Conservation (phyloP, 2,329 filamentous ascomycete genomes). For the Rhynchosporium agropyri region DNA sequence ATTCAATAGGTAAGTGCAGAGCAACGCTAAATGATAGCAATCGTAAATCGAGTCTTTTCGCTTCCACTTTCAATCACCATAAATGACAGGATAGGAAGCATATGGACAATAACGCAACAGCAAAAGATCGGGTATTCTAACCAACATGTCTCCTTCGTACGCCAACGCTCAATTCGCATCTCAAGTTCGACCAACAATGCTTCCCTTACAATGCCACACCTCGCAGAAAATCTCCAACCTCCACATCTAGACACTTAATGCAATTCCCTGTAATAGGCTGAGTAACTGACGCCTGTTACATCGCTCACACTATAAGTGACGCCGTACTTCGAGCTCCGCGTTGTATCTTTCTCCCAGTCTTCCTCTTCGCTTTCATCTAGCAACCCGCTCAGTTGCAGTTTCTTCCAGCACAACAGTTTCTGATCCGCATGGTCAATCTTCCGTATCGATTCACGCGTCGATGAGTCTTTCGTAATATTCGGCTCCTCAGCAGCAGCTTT, state of each 20-base stretch:
- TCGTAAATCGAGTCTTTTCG: slow-evolving; percentile 2
- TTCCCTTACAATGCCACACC: slow-evolving; percentile 1
- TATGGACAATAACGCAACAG: neutral
- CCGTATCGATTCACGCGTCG: slow-evolving; percentile 17
- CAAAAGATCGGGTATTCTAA: slow-evolving; percentile 8
- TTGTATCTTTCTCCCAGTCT: slow-evolving; percentile 19
- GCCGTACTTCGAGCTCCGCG: slow-evolving; percentile 15
- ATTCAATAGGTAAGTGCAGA: slow-evolving; percentile 7
- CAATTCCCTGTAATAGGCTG: slow-evolving; percentile 16
- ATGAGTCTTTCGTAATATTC: slow-evolving; percentile 9
- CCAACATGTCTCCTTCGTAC: slow-evolving; percentile 2
- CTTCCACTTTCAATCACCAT: slow-evolving; percentile 11
- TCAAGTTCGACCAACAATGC: neutral
- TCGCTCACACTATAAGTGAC: slow-evolving; percentile 20
- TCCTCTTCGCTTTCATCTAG: slow-evolving; percentile 19
- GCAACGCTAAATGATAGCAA: slow-evolving; percentile 14
- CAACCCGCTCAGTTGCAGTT: slow-evolving; percentile 13
- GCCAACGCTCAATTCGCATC: slow-evolving; percentile 12
- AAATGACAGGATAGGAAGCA: neutral
- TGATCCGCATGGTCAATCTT: slow-evolving; percentile 20
- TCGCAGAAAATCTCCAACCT: neutral
- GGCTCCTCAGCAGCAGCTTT: slow-evolving; percentile 16
- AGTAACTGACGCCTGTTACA: slow-evolving; percentile 18
- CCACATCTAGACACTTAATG: neutral
- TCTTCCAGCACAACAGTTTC: slow-evolving; percentile 19